A percentile compares a stretch with the other conserved stretches of the same genome.
phyloP scores from a whole-genome alignment of 306 rosid species.

The Malus fusca region DNA sequence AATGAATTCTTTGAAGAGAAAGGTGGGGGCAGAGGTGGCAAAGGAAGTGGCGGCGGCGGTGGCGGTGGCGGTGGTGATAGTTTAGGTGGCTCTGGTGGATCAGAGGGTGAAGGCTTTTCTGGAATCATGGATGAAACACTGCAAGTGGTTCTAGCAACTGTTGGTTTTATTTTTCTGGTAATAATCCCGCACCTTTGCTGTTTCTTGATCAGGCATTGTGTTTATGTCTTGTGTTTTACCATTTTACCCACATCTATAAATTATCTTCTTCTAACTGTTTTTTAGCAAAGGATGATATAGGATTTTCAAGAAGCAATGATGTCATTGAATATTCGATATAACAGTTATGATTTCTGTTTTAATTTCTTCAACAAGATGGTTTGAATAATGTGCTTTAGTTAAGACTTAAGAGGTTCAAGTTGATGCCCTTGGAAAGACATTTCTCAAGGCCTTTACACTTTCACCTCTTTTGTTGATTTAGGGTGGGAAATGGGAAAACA shows the following conservation, averaged over 20 bases:
- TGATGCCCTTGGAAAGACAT: neutral
- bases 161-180: conserved; percentile 70
- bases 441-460: neutral
- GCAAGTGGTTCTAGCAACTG: conserved; percentile 65
- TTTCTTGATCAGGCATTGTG: neutral
- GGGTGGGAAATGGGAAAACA: neutral
- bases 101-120: conserved; percentile 45
- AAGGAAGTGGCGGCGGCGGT: conserved; percentile 21
- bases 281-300: neutral
- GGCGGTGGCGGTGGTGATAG: conserved; percentile 18
- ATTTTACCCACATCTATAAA: neutral
- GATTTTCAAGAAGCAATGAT: neutral
- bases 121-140: conserved; percentile 55
- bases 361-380: neutral
- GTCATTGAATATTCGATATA: neutral
- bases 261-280: neutral
- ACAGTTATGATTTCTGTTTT: neutral
- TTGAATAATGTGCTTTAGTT: neutral
- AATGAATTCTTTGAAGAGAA: conserved; percentile 38
- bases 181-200: neutral
- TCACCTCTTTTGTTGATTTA: neutral
- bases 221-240: neutral
- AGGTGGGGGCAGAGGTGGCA: conserved; percentile 37
- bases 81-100: conserved; percentile 38
- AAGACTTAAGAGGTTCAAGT: too few species aligned